phyloP scores from a whole-genome alignment of 768 basidiomycete genomes.

The Tephrocybe sp. region DNA sequence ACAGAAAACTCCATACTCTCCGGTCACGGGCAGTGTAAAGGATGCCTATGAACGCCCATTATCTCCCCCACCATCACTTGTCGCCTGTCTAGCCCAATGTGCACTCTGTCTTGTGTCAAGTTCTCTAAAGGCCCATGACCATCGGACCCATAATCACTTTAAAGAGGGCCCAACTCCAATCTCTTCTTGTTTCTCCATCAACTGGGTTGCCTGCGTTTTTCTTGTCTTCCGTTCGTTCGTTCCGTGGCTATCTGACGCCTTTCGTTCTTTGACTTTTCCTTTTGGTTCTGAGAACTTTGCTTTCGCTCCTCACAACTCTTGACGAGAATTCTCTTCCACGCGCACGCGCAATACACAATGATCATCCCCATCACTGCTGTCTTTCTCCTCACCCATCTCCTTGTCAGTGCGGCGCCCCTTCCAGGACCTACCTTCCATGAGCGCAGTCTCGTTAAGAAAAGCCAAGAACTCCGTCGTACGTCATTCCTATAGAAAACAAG shows the following conservation, averaged over 20 bases:
- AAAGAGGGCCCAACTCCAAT: background rate
- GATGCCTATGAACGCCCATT: background rate
- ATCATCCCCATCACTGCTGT: slow-evolving; percentile 8
- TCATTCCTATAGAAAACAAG: background rate
- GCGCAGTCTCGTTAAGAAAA: background rate
- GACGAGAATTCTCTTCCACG: slow-evolving; percentile 10
- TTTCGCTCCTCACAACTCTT: slow-evolving; percentile 2
- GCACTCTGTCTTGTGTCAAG: background rate
- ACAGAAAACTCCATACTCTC: background rate
- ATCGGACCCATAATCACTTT: background rate
- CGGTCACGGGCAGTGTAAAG: too few species aligned
- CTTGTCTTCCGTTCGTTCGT: slow-evolving; percentile 7
- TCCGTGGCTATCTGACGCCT: slow-evolving; percentile 14
- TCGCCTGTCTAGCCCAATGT: background rate
- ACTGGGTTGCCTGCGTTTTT: slow-evolving; percentile 12
- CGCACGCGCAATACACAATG: slow-evolving; percentile 8
- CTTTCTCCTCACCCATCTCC: slow-evolving; percentile 6
- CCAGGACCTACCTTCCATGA: background rate
- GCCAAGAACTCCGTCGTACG: background rate
- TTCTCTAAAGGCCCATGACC: background rate
- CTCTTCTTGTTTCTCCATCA: slow-evolving; percentile 3
- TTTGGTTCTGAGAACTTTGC: slow-evolving; percentile 1
- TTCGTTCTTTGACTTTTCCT: slow-evolving; percentile 7
- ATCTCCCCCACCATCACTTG: slow-evolving; percentile 2
- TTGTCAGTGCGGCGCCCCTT: slow-evolving; percentile 9